These are phyloP conservation scores for Carex pumila DNA, from an alignment of 176 grass and related monocot species.

Conservation along the genomic window DNA sequence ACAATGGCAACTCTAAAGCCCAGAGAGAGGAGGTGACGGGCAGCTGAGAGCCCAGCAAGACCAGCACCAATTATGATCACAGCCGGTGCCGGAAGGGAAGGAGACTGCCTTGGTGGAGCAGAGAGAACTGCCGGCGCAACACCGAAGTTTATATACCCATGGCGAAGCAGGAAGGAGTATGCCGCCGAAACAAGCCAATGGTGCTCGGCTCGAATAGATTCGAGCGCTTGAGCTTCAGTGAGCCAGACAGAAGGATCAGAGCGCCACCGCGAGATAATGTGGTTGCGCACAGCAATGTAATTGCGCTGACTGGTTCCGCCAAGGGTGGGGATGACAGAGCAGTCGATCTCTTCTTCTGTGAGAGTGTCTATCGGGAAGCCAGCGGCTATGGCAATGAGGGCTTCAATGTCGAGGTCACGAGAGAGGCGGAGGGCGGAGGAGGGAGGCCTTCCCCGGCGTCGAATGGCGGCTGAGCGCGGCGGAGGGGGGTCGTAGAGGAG, in stretches of 20 bases:
- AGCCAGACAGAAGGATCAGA: constrained; percentile 58
- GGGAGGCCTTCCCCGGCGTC: constrained; percentile 56
- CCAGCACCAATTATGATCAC: constrained; percentile 77
- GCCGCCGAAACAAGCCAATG: constrained; percentile 55
- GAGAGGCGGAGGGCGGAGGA: constrained; percentile 84
- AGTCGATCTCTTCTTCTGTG: constrained; percentile 87
- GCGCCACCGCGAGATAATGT: constrained; percentile 83
- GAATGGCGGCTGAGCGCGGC: constrained; percentile 28
- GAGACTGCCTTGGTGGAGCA: constrained; percentile 37
- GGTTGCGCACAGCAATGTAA: constrained; percentile 94
- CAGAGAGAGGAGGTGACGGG: constrained; percentile 62
- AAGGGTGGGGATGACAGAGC: constrained; percentile 53
- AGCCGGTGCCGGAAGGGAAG: constrained; percentile 50
- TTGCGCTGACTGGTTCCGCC: constrained; percentile 69
- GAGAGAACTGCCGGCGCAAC: constrained; percentile 51
- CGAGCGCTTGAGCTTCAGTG: constrained; percentile 50
- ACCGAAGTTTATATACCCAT: constrained; percentile 90
- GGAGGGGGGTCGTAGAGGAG: constrained; percentile 25
- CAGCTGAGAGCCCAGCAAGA: constrained; percentile 64
- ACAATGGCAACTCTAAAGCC: constrained; percentile 85
- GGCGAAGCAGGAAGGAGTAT: constrained; percentile 65
- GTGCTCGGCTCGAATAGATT: constrained; percentile 82
- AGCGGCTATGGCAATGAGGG: constrained; percentile 61
- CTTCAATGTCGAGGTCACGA: constrained; percentile 89
- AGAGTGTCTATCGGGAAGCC: constrained; percentile 84